Conservation (phyloP, 805 yeast species). For the Priceomyces haplophilus region DNA sequence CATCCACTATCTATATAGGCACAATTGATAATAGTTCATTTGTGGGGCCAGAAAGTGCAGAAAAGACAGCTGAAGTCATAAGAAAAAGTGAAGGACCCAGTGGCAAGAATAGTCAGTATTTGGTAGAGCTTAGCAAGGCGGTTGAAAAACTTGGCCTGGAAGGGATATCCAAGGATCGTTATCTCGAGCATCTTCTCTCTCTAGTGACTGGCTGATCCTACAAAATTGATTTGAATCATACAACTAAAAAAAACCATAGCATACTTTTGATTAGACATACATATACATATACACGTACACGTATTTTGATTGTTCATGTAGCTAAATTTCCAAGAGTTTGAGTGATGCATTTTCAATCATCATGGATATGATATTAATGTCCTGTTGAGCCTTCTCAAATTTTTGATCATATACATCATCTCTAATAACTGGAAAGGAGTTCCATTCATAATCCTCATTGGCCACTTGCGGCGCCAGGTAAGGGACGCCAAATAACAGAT, state of each 20-base stretch:
- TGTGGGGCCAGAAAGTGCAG: constrained; percentile 72
- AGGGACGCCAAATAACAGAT: constrained; percentile 68
- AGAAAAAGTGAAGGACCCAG: constrained; percentile 66
- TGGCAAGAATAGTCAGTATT: constrained; percentile 75
- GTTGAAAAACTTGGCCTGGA: constrained; percentile 22
- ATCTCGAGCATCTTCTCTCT: constrained; percentile 31
- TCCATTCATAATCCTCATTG: constrained; percentile 44
- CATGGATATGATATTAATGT: constrained; percentile 43
- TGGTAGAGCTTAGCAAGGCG: constrained; percentile 52
- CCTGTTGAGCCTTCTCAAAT: constrained; percentile 52
- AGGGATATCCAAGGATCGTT: constrained; percentile 24
- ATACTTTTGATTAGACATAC: neutral
- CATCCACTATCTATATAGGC: constrained; percentile 76
- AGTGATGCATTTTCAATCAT: constrained; percentile 18
- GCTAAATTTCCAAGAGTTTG: constrained; percentile 3
- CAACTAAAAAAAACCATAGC: no score
- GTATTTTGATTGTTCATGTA: neutral
- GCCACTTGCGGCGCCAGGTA: constrained; percentile 47
- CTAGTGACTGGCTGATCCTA: constrained; percentile 8
- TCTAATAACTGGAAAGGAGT: constrained; percentile 73
- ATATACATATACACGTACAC: neutral
- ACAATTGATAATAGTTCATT: constrained; percentile 78
- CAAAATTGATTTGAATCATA: no score
- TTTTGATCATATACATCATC: constrained; percentile 56
- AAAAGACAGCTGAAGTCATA: constrained; percentile 60